Percentiles rank a stretch among this genome's conserved stretches.
Conservation (phyloP, 1,139 yeast genomes). For the Yamadazyma triangularis region DNA sequence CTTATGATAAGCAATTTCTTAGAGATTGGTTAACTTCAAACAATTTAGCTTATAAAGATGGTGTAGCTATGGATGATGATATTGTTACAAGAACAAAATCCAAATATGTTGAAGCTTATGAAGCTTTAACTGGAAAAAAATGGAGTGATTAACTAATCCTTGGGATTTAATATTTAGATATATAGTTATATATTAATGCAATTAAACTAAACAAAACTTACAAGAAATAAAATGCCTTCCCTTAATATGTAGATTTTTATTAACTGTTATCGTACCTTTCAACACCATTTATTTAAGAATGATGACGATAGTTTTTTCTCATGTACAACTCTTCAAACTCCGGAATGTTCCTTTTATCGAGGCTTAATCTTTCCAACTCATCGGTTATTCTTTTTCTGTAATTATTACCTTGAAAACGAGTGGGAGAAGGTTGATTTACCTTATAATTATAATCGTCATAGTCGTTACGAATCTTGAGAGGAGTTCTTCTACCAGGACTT, state of each 20-base stretch:
- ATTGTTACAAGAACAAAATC: slow-evolving; percentile 63
- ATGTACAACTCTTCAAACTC: slow-evolving; percentile 39
- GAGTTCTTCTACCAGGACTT: slow-evolving; percentile 19
- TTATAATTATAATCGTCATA: slow-evolving; percentile 17
- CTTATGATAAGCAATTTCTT: slow-evolving; percentile 91
- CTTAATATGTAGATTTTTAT: no score
- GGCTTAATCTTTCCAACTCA: slow-evolving; percentile 35
- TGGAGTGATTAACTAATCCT: slow-evolving; percentile 50
- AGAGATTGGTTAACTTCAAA: slow-evolving; percentile 92
- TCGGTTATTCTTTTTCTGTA: slow-evolving; percentile 39
- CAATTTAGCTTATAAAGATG: slow-evolving; percentile 74
- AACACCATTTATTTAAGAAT: no score
- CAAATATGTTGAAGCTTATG: slow-evolving; percentile 88
- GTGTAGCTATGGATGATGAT: slow-evolving; percentile 66
- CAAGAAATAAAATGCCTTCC: no score
- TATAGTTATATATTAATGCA: no score
- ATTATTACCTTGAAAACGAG: slow-evolving; percentile 14
- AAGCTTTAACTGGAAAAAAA: slow-evolving; percentile 69
- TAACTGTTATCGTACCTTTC: no score
- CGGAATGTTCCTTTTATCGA: slow-evolving; percentile 39
- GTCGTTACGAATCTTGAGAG: slow-evolving; percentile 34
- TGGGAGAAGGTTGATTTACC: slow-evolving; percentile 9
- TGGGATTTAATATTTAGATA: no score
- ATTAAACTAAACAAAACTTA: no score
- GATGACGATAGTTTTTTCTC: slow-evolving; percentile 26